These are phyloP conservation scores for Posidonia oceanica DNA, from an alignment of 116 monocot genomes.

Conservation along the genomic window DNA sequence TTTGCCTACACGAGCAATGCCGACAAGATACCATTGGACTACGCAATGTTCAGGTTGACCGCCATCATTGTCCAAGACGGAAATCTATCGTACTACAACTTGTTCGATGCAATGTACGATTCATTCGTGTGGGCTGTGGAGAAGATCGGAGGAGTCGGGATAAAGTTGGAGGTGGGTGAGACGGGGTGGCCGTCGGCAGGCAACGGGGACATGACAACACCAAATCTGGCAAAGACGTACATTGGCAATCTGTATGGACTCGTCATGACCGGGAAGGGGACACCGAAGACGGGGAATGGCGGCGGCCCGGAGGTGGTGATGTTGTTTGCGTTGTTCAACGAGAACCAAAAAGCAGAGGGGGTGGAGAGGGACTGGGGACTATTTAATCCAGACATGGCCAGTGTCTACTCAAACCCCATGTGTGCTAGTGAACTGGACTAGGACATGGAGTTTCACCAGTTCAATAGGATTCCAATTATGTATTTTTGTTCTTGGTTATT, in stretches of 20 bases:
- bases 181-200: slow-evolving; percentile 9
- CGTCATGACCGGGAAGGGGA: not conserved
- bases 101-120: slow-evolving; percentile 9
- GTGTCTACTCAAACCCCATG: not conserved
- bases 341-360: slow-evolving; percentile 4
- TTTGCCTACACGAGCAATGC: not conserved
- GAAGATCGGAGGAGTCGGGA: not conserved
- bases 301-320: not conserved
- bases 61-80: not conserved
- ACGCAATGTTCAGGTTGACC: not conserved
- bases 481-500: too few relatives aligned
- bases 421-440: too few relatives aligned
- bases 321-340: slow-evolving; percentile 5
- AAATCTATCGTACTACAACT: not conserved
- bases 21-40: not conserved
- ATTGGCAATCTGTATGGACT: not conserved
- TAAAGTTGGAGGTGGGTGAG: not conserved
- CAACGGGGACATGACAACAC: not conserved
- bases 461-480: too few relatives aligned
- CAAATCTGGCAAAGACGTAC: not conserved
- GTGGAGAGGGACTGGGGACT: slow-evolving; percentile 1
- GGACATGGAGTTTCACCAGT: too few relatives aligned
- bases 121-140: not conserved
- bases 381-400: too few relatives aligned
- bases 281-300: not conserved